A percentile compares a stretch with the other conserved stretches of the same genome.
These are phyloP conservation scores for Raphidocelis subcapitata DNA, from an alignment of 139 green algal species.

Conservation along the genomic window DNA sequence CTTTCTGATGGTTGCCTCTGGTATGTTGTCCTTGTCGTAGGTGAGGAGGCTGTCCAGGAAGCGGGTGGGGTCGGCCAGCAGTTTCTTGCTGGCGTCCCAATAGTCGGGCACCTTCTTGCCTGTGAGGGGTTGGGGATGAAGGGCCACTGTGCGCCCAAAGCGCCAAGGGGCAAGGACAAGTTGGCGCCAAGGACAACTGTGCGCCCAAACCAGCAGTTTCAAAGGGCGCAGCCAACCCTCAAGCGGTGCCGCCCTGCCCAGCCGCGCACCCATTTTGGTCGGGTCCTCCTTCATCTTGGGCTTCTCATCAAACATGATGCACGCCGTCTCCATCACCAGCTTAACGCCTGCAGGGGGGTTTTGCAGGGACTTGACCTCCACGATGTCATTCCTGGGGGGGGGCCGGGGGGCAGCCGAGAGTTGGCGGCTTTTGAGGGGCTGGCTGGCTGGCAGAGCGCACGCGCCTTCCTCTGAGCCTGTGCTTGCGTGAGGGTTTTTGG, in stretches of 20 bases:
- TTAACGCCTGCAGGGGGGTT: conserved; percentile 75
- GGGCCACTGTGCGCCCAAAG: too few relatives aligned
- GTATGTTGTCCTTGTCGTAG: conserved; percentile 87
- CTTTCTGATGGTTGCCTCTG: conserved; percentile 57
- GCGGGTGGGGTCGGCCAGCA: conserved; percentile 70
- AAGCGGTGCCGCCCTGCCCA: neutral
- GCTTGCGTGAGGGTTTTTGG: too few relatives aligned
- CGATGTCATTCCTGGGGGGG: conserved; percentile 66
- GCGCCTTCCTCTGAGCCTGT: too few relatives aligned
- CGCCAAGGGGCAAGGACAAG: too few relatives aligned
- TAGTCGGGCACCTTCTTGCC: conserved; percentile 78
- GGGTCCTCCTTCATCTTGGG: conserved; percentile 82
- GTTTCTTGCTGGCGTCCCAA: conserved; percentile 76
- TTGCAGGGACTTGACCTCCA: conserved; percentile 74
- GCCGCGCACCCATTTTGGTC: conserved; percentile 52
- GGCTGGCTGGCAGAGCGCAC: too few relatives aligned
- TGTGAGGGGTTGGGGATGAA: too few relatives aligned
- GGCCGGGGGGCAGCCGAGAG: too few relatives aligned
- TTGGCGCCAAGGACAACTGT: too few relatives aligned
- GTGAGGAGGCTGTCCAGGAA: conserved; percentile 77
- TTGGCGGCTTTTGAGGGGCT: too few relatives aligned
- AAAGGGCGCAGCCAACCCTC: too few relatives aligned
- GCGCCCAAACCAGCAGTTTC: too few relatives aligned
- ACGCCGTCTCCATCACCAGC: conserved; percentile 79
- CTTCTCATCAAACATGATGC: conserved; percentile 89